Evolutionary conservation across 139 green algal genomes (phyloP), one percentile per base, ranked within the genome.

Genomic region (Tetradesmus obliquus): DNA sequence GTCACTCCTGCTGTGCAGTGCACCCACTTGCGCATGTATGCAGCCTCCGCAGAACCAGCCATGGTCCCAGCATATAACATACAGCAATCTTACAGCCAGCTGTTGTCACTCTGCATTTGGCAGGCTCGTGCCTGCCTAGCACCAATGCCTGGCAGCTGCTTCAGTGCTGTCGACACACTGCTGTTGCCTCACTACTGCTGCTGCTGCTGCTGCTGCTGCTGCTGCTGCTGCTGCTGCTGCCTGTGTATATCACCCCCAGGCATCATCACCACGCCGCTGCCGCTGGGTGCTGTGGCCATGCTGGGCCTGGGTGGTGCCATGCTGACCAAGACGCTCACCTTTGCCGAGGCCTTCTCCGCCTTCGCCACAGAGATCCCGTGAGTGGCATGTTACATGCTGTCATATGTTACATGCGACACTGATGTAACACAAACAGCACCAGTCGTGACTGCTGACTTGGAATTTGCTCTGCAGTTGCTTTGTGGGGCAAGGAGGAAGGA

Each of bases 221-320:
- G 6, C 57, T 12, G 7, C 57, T 62, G 57, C 57, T 62, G 57
- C 57, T 66, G 57, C 57, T 66, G 57, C 57, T 66, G 57, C 57
- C 57, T 66, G 57, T 9, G 32, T 45, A 45, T 45, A 45, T 45
- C 32, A 45, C 32, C 17, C 71, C 2, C 76, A 53, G 97, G 97
- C 90, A 99, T 99, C 93, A 99, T 99, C 95, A 99, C 98, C 51
- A 96, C 96, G 69, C 98, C 98, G 1, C 93, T 99, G 90, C 98
- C 98, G 2, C 96, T 99, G 71, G 98, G 98, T 54, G 98, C 98
- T 5, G 98, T 99, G 13, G 98, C 98, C 13, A 97, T 99, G 91
- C 96, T 99, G 51, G 98, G 98, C 22, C 96, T 99, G 57, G 98
- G 97, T 54, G 98, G 95, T 1, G 91, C 96, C 15, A 99, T 99